Conservation (phyloP, 202 grass and related monocot species). For the Carex arenaria region DNA sequence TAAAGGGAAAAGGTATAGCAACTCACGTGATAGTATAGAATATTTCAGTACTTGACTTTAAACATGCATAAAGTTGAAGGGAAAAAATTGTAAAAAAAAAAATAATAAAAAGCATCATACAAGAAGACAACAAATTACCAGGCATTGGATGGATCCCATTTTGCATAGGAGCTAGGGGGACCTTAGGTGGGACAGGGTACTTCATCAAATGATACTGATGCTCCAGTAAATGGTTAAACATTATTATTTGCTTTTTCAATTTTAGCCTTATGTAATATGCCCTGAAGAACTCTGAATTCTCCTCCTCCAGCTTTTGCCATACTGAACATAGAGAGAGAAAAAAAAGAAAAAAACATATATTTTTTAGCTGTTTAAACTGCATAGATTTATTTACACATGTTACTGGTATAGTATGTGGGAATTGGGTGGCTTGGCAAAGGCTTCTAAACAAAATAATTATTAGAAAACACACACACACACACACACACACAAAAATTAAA, state of each 20-base stretch:
- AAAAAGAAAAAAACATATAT: not conserved
- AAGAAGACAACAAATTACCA: slow-evolving; percentile 46
- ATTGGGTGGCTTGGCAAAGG: not conserved
- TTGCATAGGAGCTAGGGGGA: slow-evolving; percentile 75
- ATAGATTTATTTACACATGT: not conserved
- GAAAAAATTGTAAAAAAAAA: slow-evolving; percentile 14
- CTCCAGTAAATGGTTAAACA: slow-evolving; percentile 96
- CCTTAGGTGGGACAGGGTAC: slow-evolving; percentile 60
- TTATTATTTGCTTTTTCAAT: slow-evolving; percentile 92
- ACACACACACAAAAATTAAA: not conserved
- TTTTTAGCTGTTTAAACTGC: not conserved
- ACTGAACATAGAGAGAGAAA: slow-evolving; percentile 58
- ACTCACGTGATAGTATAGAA: not conserved
- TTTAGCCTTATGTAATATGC: slow-evolving; percentile 98
- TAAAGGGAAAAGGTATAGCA: not conserved
- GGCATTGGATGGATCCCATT: slow-evolving; percentile 92
- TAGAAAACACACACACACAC: not conserved
- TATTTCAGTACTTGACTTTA: not conserved
- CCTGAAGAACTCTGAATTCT: slow-evolving; percentile 92
- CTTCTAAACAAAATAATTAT: not conserved
- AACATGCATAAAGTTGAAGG: slow-evolving; percentile 18
- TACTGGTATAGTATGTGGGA: not conserved
- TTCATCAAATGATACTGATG: slow-evolving; percentile 97
- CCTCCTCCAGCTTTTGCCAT: slow-evolving; percentile 99
- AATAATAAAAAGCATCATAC: slow-evolving; percentile 4